These are phyloP conservation scores for Sclerotinia glacialis DNA, from an alignment of 2,329 filamentous ascomycete genomes.

Conservation along the genomic window DNA sequence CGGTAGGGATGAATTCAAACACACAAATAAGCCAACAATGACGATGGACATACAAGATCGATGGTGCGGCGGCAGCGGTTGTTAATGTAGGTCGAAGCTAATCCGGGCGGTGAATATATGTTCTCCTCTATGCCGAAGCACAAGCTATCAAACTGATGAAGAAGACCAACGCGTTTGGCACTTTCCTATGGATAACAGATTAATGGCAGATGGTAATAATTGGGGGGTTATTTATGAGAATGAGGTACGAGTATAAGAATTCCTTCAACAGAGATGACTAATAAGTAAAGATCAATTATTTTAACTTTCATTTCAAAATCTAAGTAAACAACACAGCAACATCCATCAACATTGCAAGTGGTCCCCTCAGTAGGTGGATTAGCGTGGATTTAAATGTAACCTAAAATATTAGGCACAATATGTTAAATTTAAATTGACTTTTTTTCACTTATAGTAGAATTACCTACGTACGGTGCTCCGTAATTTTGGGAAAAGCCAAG, in stretches of 20 bases:
- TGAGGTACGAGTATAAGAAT: neutral
- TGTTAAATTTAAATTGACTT: neutral
- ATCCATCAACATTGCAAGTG: slow-evolving; percentile 16
- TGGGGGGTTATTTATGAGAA: slow-evolving; percentile 6
- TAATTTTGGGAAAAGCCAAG: no score
- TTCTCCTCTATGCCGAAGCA: slow-evolving; percentile 17
- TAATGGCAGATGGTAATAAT: slow-evolving; percentile 6
- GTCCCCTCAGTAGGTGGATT: slow-evolving; percentile 13
- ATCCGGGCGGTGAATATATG: slow-evolving; percentile 23
- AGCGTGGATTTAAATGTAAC: neutral
- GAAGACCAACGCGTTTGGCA: slow-evolving; percentile 19
- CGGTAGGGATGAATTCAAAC: neutral
- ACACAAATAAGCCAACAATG: slow-evolving; percentile 12
- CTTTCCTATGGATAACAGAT: slow-evolving; percentile 4
- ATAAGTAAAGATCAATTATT: slow-evolving; percentile 1
- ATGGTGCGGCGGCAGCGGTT: slow-evolving; percentile 20
- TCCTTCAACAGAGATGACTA: neutral
- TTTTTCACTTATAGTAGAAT: neutral
- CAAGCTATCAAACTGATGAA: slow-evolving; percentile 14
- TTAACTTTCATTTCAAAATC: slow-evolving; percentile 10
- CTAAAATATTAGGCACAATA: neutral
- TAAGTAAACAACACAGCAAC: slow-evolving; percentile 15
- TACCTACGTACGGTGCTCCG: neutral
- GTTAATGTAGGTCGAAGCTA: slow-evolving; percentile 19
- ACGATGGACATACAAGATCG: slow-evolving; percentile 1